phyloP scores from a whole-genome alignment of 495 filamentous ascomycete species.

The Neurospora sp. region DNA sequence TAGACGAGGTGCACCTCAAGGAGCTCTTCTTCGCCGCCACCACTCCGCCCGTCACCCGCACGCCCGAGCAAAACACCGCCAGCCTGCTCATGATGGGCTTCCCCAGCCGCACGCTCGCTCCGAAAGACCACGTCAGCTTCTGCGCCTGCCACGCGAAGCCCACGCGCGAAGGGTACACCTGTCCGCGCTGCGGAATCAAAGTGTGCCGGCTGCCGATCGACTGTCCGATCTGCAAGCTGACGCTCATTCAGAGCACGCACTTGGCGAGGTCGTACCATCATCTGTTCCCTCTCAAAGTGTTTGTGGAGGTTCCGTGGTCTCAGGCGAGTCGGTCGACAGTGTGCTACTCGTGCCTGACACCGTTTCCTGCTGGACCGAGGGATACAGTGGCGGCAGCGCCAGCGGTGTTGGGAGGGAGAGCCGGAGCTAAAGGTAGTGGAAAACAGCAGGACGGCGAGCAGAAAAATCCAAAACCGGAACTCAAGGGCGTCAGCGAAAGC shows the following conservation, averaged over 20 bases:
- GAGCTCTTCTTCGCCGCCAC: constrained; percentile 84
- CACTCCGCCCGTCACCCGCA: constrained; percentile 73
- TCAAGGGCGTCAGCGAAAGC: constrained; percentile 69
- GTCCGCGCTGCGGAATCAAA: constrained; percentile 78
- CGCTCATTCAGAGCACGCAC: constrained; percentile 93
- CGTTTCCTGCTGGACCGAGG: constrained; percentile 35
- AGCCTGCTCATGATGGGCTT: constrained; percentile 97
- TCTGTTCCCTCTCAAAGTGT: constrained; percentile 83
- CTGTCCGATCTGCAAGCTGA: constrained; percentile 84
- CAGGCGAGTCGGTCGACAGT: constrained; percentile 43
- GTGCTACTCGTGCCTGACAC: constrained; percentile 45
- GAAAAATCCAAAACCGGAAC: constrained; percentile 5
- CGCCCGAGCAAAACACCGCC: constrained; percentile 54
- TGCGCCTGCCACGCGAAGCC: constrained; percentile 89
- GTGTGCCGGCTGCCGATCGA: constrained; percentile 88
- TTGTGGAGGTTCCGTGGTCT: constrained; percentile 81
- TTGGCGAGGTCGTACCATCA: constrained; percentile 92
- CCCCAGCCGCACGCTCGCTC: constrained; percentile 78
- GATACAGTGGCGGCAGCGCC: neutral
- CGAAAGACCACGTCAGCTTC: constrained; percentile 51
- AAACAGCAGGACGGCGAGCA: constrained; percentile 38
- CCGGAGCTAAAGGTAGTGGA: constrained; percentile 1
- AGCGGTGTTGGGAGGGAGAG: neutral
- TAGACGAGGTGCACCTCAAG: constrained; percentile 81
- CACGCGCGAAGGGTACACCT: constrained; percentile 79